A percentile compares a stretch with the other conserved stretches of the same genome.
Conservation (phyloP, 2,329 filamentous ascomycete species). For the Fusarium fujikuroi region DNA sequence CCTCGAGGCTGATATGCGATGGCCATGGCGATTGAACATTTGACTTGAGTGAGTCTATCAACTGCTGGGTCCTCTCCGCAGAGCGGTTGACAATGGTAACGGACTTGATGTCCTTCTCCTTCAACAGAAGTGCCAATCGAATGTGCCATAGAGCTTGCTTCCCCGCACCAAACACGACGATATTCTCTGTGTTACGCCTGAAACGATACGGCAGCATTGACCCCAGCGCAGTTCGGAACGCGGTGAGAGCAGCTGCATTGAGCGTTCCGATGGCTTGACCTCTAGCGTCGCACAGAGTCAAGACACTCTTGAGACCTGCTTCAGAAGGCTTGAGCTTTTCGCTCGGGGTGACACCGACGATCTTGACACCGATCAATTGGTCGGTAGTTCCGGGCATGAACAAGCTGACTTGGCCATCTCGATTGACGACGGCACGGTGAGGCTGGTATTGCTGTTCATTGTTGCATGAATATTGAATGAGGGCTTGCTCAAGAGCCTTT, state of each 20-base stretch:
- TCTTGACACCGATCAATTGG: slow-evolving; percentile 70
- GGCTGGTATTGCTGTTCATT: slow-evolving; percentile 71
- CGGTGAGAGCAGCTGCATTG: slow-evolving; percentile 75
- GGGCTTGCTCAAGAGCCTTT: slow-evolving; percentile 31
- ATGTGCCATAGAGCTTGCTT: slow-evolving; percentile 80
- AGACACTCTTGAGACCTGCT: slow-evolving; percentile 54
- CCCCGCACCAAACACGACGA: slow-evolving; percentile 76
- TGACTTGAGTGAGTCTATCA: slow-evolving; percentile 34
- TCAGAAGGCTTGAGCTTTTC: slow-evolving; percentile 6
- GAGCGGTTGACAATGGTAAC: slow-evolving; percentile 52
- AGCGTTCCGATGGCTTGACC: slow-evolving; percentile 71
- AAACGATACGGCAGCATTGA: slow-evolving; percentile 67
- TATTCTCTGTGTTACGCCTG: slow-evolving; percentile 50
- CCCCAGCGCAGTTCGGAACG: slow-evolving; percentile 74
- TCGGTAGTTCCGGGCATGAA: slow-evolving; percentile 75
- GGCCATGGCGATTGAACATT: slow-evolving; percentile 18
- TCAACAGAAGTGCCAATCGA: slow-evolving; percentile 69
- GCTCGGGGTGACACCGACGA: slow-evolving; percentile 56
- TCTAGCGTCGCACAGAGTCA: slow-evolving; percentile 67
- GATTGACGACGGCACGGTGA: slow-evolving; percentile 67
- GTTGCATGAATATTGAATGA: slow-evolving; percentile 65
- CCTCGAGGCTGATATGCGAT: slow-evolving; percentile 27
- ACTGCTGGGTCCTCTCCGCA: slow-evolving; percentile 26
- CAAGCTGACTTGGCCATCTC: slow-evolving; percentile 70
- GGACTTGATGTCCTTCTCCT: slow-evolving; percentile 39